Percentiles rank a stretch among this genome's conserved stretches.
These are phyloP conservation scores for Aspergillus panamensis DNA, from an alignment of 495 filamentous ascomycete species.

Conservation along the genomic window DNA sequence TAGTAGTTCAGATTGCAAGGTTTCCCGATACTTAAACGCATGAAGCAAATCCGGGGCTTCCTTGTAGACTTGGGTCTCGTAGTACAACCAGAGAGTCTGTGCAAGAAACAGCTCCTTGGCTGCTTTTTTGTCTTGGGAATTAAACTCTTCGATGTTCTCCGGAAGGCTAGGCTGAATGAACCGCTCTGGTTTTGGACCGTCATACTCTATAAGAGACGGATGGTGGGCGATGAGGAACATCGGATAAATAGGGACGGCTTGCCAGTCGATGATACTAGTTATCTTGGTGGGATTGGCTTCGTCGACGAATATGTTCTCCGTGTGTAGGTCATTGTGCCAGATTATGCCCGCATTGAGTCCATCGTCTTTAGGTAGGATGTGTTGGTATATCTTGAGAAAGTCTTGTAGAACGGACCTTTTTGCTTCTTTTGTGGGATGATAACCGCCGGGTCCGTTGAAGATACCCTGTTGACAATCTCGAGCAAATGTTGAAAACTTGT, in stretches of 20 bases:
- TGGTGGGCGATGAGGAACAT: conserved; percentile 13
- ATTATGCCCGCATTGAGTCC: conserved; percentile 11
- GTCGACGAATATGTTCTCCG: conserved; percentile 20
- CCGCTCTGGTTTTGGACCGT: conserved; percentile 11
- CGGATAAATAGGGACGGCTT: conserved; percentile 12
- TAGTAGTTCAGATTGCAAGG: background rate
- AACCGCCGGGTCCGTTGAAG: conserved; percentile 8
- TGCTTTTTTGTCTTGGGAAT: conserved; percentile 4
- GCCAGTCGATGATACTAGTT: conserved; percentile 22
- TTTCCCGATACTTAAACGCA: conserved; percentile 10
- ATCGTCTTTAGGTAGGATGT: conserved; percentile 11
- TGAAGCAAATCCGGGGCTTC: conserved; percentile 1
- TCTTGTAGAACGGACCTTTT: conserved; percentile 15
- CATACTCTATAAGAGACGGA: conserved; percentile 17
- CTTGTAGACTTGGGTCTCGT: conserved; percentile 13
- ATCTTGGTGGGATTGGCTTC: conserved; percentile 5
- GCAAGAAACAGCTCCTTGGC: conserved; percentile 2
- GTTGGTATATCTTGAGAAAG: conserved; percentile 10
- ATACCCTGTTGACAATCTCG: conserved; percentile 9
- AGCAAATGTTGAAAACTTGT: conserved; percentile 4
- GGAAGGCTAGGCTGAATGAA: conserved; percentile 7
- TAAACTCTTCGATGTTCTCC: conserved; percentile 2
- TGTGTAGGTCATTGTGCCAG: conserved; percentile 22
- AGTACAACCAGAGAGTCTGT: conserved; percentile 12
- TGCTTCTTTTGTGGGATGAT: conserved; percentile 8